Base-by-base conservation (phyloP, 352 stramenopile species). In the Phytopythium oedochilum region DNA sequence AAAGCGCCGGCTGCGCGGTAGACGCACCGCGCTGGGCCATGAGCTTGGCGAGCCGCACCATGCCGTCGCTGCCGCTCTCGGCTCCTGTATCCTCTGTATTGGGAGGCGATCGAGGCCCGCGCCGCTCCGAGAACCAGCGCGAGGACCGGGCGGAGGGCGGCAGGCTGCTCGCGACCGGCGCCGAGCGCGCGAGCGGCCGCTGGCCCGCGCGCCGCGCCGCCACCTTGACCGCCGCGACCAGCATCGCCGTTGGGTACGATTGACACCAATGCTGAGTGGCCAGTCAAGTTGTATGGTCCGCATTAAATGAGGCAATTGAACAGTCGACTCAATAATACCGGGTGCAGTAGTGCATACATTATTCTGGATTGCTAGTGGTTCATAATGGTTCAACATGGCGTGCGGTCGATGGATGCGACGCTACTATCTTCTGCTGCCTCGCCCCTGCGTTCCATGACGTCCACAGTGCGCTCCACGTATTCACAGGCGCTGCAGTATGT, bases 11-110 rank as follows among this genome's bases (percentile, higher is more conserved):
- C n/a, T n/a, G n/a, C n/a, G 51, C 14, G 20, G 11, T 32, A 7
- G 42, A 32, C 28, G 3, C 29, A 69, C 64, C 64, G 61, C 73
- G 69, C 54, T 89, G 73, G 6, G 78, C 78, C 81, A 92, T 94
- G 29, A 94, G 70, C 68, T 93, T 93, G 52, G 81, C 77, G 15
- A 93, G 58, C 9, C 83, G 83, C 32, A 93, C 57, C 46, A 74
- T 69, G 56, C 52, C 64, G 42, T 68, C 55, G 1, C 18, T 55
- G 49, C 51, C 26, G 18, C n/a, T n/a, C n/a, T n/a, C n/a, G n/a
- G n/a, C n/a, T n/a, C n/a, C n/a, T n/a, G n/a, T n/a, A n/a, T n/a
- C n/a, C n/a, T n/a, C n/a, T n/a, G n/a, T n/a, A 35, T 18, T n/a
- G 17, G 5, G 15, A 5, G 45, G 26, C 14, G 25, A 12, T 3